Conservation (phyloP, 345 rosid species). For the Populus tremula region DNA sequence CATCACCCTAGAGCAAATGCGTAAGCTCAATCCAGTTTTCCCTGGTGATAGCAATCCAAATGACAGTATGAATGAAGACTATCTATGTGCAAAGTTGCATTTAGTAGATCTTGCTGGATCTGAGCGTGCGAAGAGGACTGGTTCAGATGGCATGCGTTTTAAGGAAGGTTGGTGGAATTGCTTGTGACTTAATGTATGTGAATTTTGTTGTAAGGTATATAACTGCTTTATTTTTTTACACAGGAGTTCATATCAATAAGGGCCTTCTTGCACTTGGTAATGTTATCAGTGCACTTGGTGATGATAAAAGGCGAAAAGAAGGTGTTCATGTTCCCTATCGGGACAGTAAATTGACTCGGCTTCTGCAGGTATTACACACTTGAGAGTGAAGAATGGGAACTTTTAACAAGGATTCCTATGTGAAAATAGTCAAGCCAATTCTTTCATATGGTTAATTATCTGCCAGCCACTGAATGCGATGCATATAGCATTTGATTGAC, state of each 20-base stretch:
- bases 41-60: constrained; percentile 49
- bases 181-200: background rate
- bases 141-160: constrained; percentile 93
- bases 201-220: constrained; percentile 16
- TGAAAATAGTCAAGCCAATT: background rate
- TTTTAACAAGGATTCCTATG: background rate
- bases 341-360: constrained; percentile 96
- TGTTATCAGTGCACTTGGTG: constrained; percentile 98
- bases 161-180: constrained; percentile 72
- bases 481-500: background rate
- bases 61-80: constrained; percentile 77
- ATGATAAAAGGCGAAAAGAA: constrained; percentile 95
- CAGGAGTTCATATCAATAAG: constrained; percentile 95
- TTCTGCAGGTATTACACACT: constrained; percentile 66
- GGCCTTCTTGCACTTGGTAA: constrained; percentile 99
- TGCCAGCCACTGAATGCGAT: background rate
- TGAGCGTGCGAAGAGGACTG: constrained; percentile 95
- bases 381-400: background rate
- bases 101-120: constrained; percentile 99
- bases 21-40: constrained; percentile 56
- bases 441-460: background rate
- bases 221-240: constrained; percentile 23
- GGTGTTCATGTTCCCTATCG: constrained; percentile 92
- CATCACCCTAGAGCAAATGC: constrained; percentile 94
- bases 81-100: constrained; percentile 95